Base-by-base conservation (phyloP, 2,329 filamentous ascomycete genomes). In the Aspergillus tubingensis region DNA sequence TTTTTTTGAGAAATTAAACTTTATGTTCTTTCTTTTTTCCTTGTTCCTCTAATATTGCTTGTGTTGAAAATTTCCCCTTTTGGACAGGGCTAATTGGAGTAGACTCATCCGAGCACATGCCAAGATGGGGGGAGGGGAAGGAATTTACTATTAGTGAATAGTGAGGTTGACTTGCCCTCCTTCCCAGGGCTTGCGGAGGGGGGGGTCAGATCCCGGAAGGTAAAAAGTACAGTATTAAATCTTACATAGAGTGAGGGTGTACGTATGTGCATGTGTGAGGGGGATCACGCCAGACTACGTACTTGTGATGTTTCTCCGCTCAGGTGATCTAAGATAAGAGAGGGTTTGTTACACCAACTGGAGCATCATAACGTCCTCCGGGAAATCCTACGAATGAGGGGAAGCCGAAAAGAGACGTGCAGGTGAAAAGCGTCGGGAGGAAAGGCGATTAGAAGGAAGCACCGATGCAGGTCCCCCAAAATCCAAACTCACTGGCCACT, bases 161-260 rank as follows among this genome's bases (percentile, higher is more conserved):
- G 32, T 36, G 51, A 19, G n/a, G 44, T 30, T n/a, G 38, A 49
- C 21, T 44, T 49, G 36, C 23, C 13, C 36, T 55, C 38, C 32
- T 36, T 36, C 25, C 47, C 47, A 30, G 4, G 41, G 57, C 15
- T 30, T 48, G 51, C 57, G 57, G 57, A 43, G 51, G 41, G 51
- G 51, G 51, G 41, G 51, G 32, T 38, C n/a, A 44, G 41, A 38
- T 59, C 43, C 57, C 57, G 52, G 39, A 27, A 5, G 25, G 44
- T 25, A 48, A 21, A 15, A 49, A 27, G 44, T 27, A 49, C 23
- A 49, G 10, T 43, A 2, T 5, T 7, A 49, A 10, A 0, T 11
- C 30, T 32, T 13, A 36, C 32, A 15, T 7, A 30, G 3, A 30
- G 27, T 10, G 27, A 11, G 27, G 8, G 27, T 30, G 27, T 30